Conservation (phyloP, 2,329 filamentous ascomycete species). For the Paraphaeosphaeria minitans region DNA sequence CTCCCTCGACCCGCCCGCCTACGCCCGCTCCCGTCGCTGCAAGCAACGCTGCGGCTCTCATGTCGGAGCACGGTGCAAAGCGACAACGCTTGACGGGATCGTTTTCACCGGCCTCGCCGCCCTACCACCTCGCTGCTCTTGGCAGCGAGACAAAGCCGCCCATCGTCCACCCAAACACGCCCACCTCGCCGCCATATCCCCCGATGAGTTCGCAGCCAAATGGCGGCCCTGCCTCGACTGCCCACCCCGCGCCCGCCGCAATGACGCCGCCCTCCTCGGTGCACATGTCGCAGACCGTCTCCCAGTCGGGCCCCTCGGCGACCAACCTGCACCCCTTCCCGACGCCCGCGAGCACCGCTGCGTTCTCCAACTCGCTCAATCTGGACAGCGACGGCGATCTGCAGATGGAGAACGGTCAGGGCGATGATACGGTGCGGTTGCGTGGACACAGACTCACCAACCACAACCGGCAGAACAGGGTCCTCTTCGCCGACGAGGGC, state of each 20-base stretch:
- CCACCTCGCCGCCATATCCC: conserved; percentile 54
- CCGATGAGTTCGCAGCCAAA: conserved; percentile 52
- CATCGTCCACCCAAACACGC: conserved; percentile 53
- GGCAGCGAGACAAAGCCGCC: conserved; percentile 48
- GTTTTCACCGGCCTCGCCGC: conserved; percentile 53
- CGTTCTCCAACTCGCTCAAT: conserved; percentile 36
- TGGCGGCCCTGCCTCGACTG: conserved; percentile 39
- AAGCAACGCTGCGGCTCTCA: conserved; percentile 26
- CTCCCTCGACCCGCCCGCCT: conserved; percentile 31
- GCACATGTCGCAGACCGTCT: conserved; percentile 41
- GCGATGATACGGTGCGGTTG: conserved; percentile 35
- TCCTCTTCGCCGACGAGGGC: conserved; percentile 31
- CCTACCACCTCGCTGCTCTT: conserved; percentile 48
- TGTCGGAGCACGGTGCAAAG: conserved; percentile 46
- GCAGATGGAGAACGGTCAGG: conserved; percentile 46
- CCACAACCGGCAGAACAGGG: conserved; percentile 52
- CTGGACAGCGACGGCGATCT: conserved; percentile 51
- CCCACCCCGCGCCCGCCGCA: conserved; percentile 33
- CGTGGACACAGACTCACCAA: conserved; percentile 50
- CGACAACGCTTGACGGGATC: conserved; percentile 49
- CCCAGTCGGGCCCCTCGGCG: conserved; percentile 41
- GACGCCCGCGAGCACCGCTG: conserved; percentile 47
- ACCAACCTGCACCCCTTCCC: conserved; percentile 40
- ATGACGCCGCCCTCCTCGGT: conserved; percentile 52
- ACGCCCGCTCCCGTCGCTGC: conserved; percentile 20